Evolutionary conservation across 2,329 filamentous ascomycete species (phyloP).

Genomic region (Hypoxylon sp.): DNA sequence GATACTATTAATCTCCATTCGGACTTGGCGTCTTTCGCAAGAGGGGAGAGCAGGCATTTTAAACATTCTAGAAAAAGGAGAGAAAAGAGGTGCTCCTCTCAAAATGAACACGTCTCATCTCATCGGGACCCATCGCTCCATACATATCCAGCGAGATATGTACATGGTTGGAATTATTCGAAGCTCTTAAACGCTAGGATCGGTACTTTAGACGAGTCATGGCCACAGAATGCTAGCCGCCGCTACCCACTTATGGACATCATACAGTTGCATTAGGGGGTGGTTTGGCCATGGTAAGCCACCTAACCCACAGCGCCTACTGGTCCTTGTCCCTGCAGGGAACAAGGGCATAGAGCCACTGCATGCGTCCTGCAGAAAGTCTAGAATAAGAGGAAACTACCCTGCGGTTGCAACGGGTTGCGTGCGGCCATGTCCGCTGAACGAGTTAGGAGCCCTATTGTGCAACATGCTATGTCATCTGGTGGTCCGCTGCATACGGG

Average conservation of each 20-base stretch:
- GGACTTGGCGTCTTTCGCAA: not conserved
- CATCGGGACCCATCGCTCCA: not conserved
- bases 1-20: not conserved
- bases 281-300: constrained; percentile 44
- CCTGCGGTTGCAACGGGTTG: constrained; percentile 32
- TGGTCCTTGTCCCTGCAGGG: constrained; percentile 40
- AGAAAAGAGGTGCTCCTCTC: not conserved
- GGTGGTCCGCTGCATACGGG: constrained; percentile 25
- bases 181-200: constrained; percentile 21
- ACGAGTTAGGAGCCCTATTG: constrained; percentile 26
- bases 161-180: constrained; percentile 13
- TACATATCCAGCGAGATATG: not conserved
- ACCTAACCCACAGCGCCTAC: constrained; percentile 26
- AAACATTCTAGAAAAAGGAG: not conserved
- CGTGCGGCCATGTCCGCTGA: constrained; percentile 14
- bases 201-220: constrained; percentile 25
- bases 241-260: constrained; percentile 35
- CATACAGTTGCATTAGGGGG: constrained; percentile 42
- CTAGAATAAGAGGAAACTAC: constrained; percentile 41
- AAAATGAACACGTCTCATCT: not conserved
- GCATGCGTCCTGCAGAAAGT: constrained; percentile 36
- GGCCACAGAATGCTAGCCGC: constrained; percentile 27
- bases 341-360: constrained; percentile 39
- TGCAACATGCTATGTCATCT: constrained; percentile 34
- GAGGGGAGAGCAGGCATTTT: not conserved